Base-by-base conservation (phyloP, 495 filamentous ascomycete genomes). In the Parachaetomium inaequale region DNA sequence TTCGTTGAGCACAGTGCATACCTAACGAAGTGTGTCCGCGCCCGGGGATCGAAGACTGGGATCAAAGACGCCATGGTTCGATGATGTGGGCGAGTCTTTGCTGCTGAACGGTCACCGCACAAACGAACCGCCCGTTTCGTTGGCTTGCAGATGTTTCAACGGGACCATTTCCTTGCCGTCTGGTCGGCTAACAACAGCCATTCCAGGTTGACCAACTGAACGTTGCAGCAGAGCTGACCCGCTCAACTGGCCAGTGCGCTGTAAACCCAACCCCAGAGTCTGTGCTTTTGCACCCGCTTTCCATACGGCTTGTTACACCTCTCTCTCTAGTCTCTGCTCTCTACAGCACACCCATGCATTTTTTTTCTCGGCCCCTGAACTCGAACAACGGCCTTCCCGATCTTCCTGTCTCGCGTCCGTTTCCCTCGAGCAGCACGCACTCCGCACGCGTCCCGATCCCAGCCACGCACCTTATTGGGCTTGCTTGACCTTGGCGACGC, bases 281-380 rank as follows among this genome's bases (percentile, higher is more conserved):
- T 40, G 49, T 55, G 59, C 63, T 53, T 36, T 28, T 34, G 36
- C 28, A 19, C 32, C 53, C 40, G 57, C 42, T 36, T 63, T 49
- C n/a, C n/a, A n/a, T n/a, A 45, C 61, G 55, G 62, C 26, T 31
- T 61, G 56, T 58, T 52, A 53, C 58, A 21, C 51, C 55, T 23
- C 1, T n/a, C 51, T 34, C 47, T 28, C 64, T 57, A 62, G 59
- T 62, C 64, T 62, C 56, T 55, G 59, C 21, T 12, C 63, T 51
- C 36, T 52, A 61, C 43, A 46, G 46, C 38, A 29, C 55, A 53
- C 64, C 60, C 61, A 55, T 63, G 61, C 54, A 55, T 46, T 50
- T 55, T 43, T 59, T 61, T 54, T 61, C 51, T 53, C 57, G 19
- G 11, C 52, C 65, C 61, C 62, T 64, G 59, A 67, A 64, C 65